Evolutionary conservation across 2,329 filamentous ascomycete species (phyloP).

Genomic region (Kalaharituber pfeilii): DNA sequence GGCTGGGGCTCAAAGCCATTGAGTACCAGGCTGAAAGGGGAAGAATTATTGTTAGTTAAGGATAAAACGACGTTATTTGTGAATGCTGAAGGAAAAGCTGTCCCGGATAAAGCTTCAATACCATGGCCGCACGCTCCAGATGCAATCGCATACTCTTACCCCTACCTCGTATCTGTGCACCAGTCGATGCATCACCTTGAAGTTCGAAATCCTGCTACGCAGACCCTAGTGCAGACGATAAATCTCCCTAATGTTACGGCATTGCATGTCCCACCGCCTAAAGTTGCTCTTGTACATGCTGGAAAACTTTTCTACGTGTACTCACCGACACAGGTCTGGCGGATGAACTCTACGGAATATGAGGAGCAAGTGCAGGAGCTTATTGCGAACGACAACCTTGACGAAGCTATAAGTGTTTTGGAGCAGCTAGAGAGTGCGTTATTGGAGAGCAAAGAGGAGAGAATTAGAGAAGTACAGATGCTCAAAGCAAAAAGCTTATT

Average conservation of each 20-base stretch:
- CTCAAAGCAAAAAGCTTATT: constrained; percentile 79
- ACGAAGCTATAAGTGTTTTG: constrained; percentile 82
- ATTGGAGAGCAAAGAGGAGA: constrained; percentile 61
- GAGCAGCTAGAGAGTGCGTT: constrained; percentile 84
- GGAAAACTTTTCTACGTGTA: constrained; percentile 90
- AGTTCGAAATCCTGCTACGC: constrained; percentile 77
- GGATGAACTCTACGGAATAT: constrained; percentile 86
- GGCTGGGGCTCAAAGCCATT: constrained; percentile 83
- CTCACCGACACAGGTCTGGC: constrained; percentile 83
- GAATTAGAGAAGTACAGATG: constrained; percentile 73
- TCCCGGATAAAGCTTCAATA: constrained; percentile 65
- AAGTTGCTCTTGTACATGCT: constrained; percentile 82
- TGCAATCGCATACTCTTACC: constrained; percentile 87
- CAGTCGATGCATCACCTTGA: constrained; percentile 56
- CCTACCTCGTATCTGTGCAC: constrained; percentile 87
- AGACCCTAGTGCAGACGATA: constrained; percentile 77
- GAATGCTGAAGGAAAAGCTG: constrained; percentile 59
- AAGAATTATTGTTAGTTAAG: constrained; percentile 83
- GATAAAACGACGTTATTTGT: constrained; percentile 87
- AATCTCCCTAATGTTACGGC: constrained; percentile 63
- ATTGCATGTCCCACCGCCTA: constrained; percentile 81
- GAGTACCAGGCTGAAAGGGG: constrained; percentile 52
- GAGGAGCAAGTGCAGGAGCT: constrained; percentile 75
- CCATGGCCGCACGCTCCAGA: constrained; percentile 81
- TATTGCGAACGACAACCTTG: constrained; percentile 53